Base-by-base conservation (phyloP, 305 asterid genomes). In the Rubia occidens region DNA sequence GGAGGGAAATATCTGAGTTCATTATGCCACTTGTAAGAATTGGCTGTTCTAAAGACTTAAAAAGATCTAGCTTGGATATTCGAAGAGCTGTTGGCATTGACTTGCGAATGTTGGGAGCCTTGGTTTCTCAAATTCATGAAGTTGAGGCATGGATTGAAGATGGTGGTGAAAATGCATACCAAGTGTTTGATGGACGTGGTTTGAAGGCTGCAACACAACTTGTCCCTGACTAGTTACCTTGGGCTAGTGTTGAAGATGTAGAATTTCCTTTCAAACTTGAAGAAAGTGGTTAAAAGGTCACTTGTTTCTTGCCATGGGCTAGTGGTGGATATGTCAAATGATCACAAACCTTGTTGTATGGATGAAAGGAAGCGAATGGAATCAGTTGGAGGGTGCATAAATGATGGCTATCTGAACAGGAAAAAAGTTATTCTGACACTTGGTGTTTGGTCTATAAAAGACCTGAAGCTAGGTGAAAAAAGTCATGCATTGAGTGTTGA, bases 181-280 rank as follows among this genome's bases (percentile, higher is more conserved):
- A 91, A 96, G 98, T 92, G 74, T 92, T 92, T 67, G 98, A 92
- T 72, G 98, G 98, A 42, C 98, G 89, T 81, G 96, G 86, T 56
- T 96, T 96, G 67, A 88, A 89, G 71, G 89, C 84, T 44, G 98
- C 98, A 10, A 84, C 98, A 42, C 93, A 92, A 62, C 88, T 88
- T 74, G 96, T 86, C 10, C 88, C 96, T 2, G 98, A 88, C 66
- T 91, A 82, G 72, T 83, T 92, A 62, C 96, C 96, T 8, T 79
- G 89, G 73, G 79, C 88, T 47, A 87, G 88, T 44, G 91, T 89
- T 2, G 88, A 89, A 75, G 96, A 92, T 76, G 87, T 88, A 44
- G 86, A 86, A 74, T 92, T 89, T 68, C 98, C 98, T 0, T 70
- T 85, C 35, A 29, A 29, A 29, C 35, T n/a, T 29, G 1, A 3